These are phyloP conservation scores for Delonix regia DNA, from an alignment of 306 rosid species.

Conservation along the genomic window DNA sequence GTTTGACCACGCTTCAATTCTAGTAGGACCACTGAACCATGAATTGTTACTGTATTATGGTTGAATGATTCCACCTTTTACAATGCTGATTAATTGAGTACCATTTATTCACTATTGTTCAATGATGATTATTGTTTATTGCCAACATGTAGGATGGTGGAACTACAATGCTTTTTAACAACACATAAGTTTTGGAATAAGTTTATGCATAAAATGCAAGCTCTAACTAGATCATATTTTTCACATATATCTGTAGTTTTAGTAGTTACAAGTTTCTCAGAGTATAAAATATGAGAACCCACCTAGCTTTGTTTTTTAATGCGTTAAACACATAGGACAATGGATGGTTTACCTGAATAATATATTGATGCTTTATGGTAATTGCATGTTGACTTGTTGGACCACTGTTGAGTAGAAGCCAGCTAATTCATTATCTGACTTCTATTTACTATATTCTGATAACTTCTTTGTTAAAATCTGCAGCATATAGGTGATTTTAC, in stretches of 20 bases:
- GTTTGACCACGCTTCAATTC: background rate
- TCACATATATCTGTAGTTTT: background rate
- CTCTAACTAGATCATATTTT: constrained; percentile 6
- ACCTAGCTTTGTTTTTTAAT: background rate
- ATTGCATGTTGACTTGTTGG: constrained; percentile 6
- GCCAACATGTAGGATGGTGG: background rate
- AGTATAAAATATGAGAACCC: background rate
- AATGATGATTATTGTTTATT: background rate
- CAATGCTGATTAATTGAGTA: background rate
- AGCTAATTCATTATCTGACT: background rate
- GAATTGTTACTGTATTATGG: background rate
- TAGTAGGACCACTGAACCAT: background rate
- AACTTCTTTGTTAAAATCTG: constrained; percentile 39
- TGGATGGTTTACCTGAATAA: background rate
- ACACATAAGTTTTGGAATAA: background rate
- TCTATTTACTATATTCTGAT: constrained; percentile 15
- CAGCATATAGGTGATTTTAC: constrained; percentile 98
- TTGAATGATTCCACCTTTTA: no score
- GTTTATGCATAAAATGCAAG: background rate
- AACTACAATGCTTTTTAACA: background rate
- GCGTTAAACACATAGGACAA: background rate
- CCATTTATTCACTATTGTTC: background rate
- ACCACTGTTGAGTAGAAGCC: background rate
- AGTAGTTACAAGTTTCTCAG: background rate
- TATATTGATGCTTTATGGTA: constrained; percentile 9